Conservation (phyloP, 1,284 basidiomycete species). For the Singerocomus rubriflavus region DNA sequence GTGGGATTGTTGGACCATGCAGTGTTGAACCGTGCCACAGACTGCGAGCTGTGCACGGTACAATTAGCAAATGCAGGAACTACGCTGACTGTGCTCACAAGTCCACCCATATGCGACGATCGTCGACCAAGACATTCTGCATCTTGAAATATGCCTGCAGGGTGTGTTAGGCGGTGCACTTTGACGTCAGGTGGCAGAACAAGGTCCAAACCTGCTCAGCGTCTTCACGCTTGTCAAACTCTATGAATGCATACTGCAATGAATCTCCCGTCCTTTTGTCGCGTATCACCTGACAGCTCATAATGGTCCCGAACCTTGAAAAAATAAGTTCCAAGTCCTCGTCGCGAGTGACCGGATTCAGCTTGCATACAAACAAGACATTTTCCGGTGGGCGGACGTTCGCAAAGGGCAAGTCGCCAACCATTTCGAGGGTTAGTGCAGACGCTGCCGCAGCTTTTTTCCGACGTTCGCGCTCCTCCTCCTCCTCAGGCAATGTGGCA, state of each 20-base stretch:
- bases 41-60: constrained; percentile 68
- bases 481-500: constrained; percentile 74
- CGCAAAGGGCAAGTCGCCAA: constrained; percentile 97
- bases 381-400: constrained; percentile 98
- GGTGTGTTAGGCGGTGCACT: constrained; percentile 3
- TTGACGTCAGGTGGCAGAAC: not conserved
- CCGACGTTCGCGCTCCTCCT: constrained; percentile 75
- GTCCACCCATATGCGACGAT: constrained; percentile 98
- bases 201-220: constrained; percentile 76
- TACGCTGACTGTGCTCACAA: constrained; percentile 50
- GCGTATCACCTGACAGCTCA: constrained; percentile 96
- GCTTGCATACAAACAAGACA: constrained; percentile 97
- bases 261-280: constrained; percentile 96
- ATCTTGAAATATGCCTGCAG: constrained; percentile 96
- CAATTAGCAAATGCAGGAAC: constrained; percentile 15
- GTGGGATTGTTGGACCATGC: constrained; percentile 73
- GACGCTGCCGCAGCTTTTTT: constrained; percentile 88
- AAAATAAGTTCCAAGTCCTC: constrained; percentile 98
- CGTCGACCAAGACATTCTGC: constrained; percentile 99
- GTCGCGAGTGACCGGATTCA: constrained; percentile 93
- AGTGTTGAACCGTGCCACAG: constrained; percentile 74
- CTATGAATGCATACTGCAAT: constrained; percentile 98
- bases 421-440: constrained; percentile 98
- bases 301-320: constrained; percentile 90
- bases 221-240: constrained; percentile 91